Evolutionary conservation across 495 filamentous ascomycete genomes (phyloP).

Genomic region (Tuber melanosporum): DNA sequence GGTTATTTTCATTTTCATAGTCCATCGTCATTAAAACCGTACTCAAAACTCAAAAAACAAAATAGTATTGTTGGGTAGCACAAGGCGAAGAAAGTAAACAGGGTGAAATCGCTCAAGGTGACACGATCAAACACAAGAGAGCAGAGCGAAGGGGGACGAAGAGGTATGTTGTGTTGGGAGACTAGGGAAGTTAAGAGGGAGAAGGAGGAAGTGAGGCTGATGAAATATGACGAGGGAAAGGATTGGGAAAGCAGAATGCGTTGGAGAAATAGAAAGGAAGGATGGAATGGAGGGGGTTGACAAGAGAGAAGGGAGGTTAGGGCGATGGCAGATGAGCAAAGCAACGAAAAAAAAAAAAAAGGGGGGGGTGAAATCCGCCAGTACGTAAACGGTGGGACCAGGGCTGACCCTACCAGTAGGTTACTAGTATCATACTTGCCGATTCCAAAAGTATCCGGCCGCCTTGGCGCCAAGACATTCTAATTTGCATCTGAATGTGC

Average conservation of each 20-base stretch:
- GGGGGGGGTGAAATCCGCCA: background rate
- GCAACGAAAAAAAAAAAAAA: slow-evolving; percentile 19
- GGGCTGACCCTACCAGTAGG: background rate
- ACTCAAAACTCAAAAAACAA: slow-evolving; percentile 15
- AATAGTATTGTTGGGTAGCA: slow-evolving; percentile 30
- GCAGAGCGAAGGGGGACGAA: slow-evolving; percentile 21
- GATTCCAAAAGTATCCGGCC: no score
- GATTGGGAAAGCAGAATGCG: slow-evolving; percentile 12
- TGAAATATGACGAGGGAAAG: slow-evolving; percentile 41
- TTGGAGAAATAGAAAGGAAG: slow-evolving; percentile 18
- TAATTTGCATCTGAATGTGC: no score
- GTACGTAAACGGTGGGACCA: slow-evolving; percentile 5
- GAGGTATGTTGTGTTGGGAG: slow-evolving; percentile 38
- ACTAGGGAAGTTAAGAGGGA: slow-evolving; percentile 18
- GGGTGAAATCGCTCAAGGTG: slow-evolving; percentile 35
- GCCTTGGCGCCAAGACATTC: no score
- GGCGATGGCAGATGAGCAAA: slow-evolving; percentile 40
- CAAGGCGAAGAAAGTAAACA: slow-evolving; percentile 9
- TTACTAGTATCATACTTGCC: background rate
- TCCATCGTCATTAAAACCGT: slow-evolving; percentile 53
- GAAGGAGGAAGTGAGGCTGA: slow-evolving; percentile 32
- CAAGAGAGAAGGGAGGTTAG: slow-evolving; percentile 28
- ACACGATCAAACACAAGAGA: slow-evolving; percentile 17
- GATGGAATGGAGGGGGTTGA: slow-evolving; percentile 33
- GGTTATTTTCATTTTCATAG: slow-evolving; percentile 73